Evolutionary conservation across 2,329 filamentous ascomycete species (phyloP), one percentile per base, ranked within the genome.

Genomic region (Calonectria pseudoturangicola): DNA sequence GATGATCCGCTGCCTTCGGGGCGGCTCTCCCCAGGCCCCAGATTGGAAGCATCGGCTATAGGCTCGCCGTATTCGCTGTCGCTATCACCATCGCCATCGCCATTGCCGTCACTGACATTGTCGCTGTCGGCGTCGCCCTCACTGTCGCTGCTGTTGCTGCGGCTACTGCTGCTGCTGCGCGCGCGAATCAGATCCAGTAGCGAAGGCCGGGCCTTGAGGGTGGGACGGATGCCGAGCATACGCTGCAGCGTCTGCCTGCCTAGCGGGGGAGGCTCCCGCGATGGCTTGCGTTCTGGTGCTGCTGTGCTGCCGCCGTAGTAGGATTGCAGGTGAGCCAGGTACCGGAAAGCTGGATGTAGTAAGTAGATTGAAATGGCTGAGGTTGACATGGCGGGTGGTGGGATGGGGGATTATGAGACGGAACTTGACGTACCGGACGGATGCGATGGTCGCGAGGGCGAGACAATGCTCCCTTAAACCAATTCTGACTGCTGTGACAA

Each of bases 181-280:
- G 83, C 79, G 73, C 84, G 83, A 75, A 87, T 82, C 72, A 90
- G 84, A 73, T 90, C 88, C 82, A 90, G 85, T 77, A 90, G 82
- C 74, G 88, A 89, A 78, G 86, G 88, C 83, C 88, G 86, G 79
- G 87, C 86, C 87, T 85, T 87, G 76, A 90, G 83, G 73, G 84
- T 85, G 66, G 87, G 87, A 70, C 84, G 85, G 71, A 89, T 83
- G 83, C 88, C 88, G 79, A 88, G 83, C 88, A 90, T 90, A 76
- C 85, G 86, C 79, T 69, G 70, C 51, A 43, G 33, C 58, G 75
- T 68, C 76, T 72, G 67, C 47, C 65, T 41, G 74, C 65, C 47
- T 67, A 47, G 77, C 65, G 73, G 72, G 62, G 48, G 64, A 63
- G 51, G 51, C 45, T 66, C 48, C 28, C 13, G 43, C n/a, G 58